Evolutionary conservation across 2,329 filamentous ascomycete species (phyloP).

Genomic region (Fusarium incarnatum): DNA sequence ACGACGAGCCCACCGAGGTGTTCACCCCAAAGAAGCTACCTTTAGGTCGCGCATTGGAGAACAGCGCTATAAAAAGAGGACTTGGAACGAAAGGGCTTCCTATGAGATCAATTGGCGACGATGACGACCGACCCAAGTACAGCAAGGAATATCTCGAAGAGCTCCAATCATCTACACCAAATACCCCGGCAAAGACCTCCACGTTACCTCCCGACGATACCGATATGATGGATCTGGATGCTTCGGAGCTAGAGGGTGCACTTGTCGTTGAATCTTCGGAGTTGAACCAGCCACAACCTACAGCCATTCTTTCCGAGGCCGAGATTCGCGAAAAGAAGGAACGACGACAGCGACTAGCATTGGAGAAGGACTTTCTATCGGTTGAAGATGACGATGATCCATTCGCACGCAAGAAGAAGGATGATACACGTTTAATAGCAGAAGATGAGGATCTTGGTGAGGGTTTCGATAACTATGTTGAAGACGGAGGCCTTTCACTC

Average conservation of each 20-base stretch:
- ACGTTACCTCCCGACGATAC: conserved; percentile 59
- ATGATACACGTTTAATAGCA: conserved; percentile 78
- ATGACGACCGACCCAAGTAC: conserved; percentile 81
- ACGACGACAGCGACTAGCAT: conserved; percentile 81
- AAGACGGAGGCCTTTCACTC: conserved; percentile 83
- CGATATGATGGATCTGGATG: conserved; percentile 67
- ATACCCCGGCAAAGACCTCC: conserved; percentile 75
- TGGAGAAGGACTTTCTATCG: conserved; percentile 75
- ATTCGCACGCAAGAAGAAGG: conserved; percentile 65
- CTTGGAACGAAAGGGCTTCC: conserved; percentile 63
- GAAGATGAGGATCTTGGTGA: conserved; percentile 95
- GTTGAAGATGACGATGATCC: conserved; percentile 69
- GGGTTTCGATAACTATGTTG: conserved; percentile 91
- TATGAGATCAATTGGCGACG: conserved; percentile 66
- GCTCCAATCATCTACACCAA: conserved; percentile 86
- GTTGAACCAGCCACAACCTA: conserved; percentile 49
- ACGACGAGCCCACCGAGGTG: conserved; percentile 62
- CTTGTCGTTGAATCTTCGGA: conserved; percentile 68
- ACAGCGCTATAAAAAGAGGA: conserved; percentile 70
- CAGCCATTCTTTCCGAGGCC: conserved; percentile 79
- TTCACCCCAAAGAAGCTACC: conserved; percentile 75
- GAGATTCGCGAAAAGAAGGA: conserved; percentile 94
- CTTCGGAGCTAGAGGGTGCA: conserved; percentile 71
- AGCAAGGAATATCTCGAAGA: conserved; percentile 88
- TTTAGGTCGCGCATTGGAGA: conserved; percentile 74